Evolutionary conservation across 2,329 filamentous ascomycete species (phyloP), one percentile per base, ranked within the genome.

Genomic region (Xylogone sp.): DNA sequence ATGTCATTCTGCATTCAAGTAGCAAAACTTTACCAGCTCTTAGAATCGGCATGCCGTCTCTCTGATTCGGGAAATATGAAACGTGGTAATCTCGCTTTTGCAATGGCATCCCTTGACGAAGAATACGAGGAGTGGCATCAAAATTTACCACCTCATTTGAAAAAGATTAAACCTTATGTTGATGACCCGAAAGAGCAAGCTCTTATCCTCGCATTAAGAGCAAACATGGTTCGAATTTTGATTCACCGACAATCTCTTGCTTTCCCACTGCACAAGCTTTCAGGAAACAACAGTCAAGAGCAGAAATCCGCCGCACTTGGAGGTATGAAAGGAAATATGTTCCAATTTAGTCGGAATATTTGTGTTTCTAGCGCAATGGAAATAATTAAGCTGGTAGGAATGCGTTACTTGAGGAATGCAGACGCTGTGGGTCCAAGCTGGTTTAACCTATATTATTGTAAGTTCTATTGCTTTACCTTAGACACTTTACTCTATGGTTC

Each of bases 391-490:
- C n/a, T 39, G 13, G 34, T 39, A 18, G 34, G 34, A 16, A 6
- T 39, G 21, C 43, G 52, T 20, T 49, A 53, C n/a, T 45, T 50
- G 39, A 43, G 46, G 27, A 53, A 43, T 16, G 51, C 50, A 42
- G 45, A 48, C 3, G 46, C 52, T n/a, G 43, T 51, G 46, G 52
- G 52, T 3, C 42, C 43, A 6, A 53, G 46, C 39, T 53, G 52
- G 52, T 53, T 51, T 21, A 53, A 53, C 24, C 42, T 51, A 7
- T 53, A 53, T 45, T 53, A 53, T n/a, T 42, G 52, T 53, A 45
- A 3, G 52, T 51, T 46, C 31, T 20, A 7, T 16, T 9, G 7
- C 22, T 6, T 6, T 10, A 27, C 10, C 5, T 27, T 6, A 27
- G 6, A 5, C 24, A 5, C 10, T 10, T 10, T 6, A 27, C 10